These are phyloP conservation scores for Colletotrichum higginsianum DNA, from an alignment of 2,329 filamentous ascomycete species.

Conservation along the genomic window DNA sequence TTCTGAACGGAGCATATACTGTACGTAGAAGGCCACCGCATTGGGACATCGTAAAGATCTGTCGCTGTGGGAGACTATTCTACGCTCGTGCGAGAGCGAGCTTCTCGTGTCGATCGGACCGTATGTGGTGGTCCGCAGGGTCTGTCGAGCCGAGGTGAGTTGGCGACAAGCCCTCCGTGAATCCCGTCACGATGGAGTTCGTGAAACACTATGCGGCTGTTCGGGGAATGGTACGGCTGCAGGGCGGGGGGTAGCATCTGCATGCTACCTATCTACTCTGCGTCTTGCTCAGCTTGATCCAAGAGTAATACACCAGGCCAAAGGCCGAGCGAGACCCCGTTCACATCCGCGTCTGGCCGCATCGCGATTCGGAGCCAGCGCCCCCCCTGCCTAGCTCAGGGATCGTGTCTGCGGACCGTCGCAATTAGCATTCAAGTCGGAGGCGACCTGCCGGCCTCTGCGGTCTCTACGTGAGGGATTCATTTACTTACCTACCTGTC, in stretches of 20 bases:
- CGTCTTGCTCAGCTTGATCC: constrained; percentile 5
- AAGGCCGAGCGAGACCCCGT: constrained; percentile 1
- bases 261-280: constrained; percentile 24
- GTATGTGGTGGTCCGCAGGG: neutral
- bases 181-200: constrained; percentile 1
- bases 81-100: neutral
- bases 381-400: neutral
- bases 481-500: neutral
- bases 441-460: neutral
- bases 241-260: neutral
- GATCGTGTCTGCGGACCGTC: neutral
- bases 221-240: constrained; percentile 15
- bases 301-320: neutral
- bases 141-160: neutral
- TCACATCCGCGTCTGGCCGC: constrained; percentile 28
- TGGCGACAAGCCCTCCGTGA: neutral
- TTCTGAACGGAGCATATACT: neutral
- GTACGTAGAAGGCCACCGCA: neutral
- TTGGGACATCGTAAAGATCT: neutral
- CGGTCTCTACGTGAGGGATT: no score
- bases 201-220: constrained; percentile 12
- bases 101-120: neutral
- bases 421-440: neutral
- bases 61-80: neutral
- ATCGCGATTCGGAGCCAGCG: neutral